Evolutionary conservation across 2,329 filamentous ascomycete species (phyloP), one percentile per base, ranked within the genome.

Genomic region (Corynespora cassiicola): DNA sequence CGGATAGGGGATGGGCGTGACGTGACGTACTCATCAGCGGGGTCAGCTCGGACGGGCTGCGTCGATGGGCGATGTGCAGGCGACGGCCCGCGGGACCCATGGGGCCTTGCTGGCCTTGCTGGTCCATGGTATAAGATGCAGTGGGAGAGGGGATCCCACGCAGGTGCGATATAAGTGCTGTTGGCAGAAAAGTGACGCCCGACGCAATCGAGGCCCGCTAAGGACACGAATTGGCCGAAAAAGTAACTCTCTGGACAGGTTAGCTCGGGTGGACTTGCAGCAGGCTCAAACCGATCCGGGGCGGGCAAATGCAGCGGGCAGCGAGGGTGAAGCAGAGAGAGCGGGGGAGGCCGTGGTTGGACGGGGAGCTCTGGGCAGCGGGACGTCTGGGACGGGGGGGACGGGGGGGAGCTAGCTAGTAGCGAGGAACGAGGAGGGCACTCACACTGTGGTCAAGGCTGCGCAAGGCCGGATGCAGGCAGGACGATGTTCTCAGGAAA

Each of bases 21-120:
- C 15, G n/a, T 34, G 23, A 90, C 89, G 84, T 89, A 90, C 90
- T 95, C 88, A 97, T 95, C 72, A 97, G 77, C 52, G 92, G 94
- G 43, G 92, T 97, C 72, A 97, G 80, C 80, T 97, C 94, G 57
- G 94, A 97, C 53, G 92, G 94, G 75, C 90, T 96, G 73, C 92
- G 86, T 68, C 92, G 87, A 78, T 97, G 92, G 65, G 92, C 92
- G 74, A 97, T 96, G 77, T 97, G 91, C 70, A 97, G 83, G 70
- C 91, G 87, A 68, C 92, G 90, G 66, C 90, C 90, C 68, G 86
- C 75, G 63, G 89, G 88, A 58, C 90, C 90, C 63, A 73, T 70
- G 31, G 72, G 70, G 46, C 66, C 69, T 39, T 58, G 64, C 68
- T 77, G 75, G 60, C 80, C 80, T 71, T 85, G 70, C 56, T 73